Percentiles rank a stretch among this genome's conserved stretches.
These are phyloP conservation scores for Gossypium davidsonii DNA, from an alignment of 441 rosid species.

Conservation along the genomic window DNA sequence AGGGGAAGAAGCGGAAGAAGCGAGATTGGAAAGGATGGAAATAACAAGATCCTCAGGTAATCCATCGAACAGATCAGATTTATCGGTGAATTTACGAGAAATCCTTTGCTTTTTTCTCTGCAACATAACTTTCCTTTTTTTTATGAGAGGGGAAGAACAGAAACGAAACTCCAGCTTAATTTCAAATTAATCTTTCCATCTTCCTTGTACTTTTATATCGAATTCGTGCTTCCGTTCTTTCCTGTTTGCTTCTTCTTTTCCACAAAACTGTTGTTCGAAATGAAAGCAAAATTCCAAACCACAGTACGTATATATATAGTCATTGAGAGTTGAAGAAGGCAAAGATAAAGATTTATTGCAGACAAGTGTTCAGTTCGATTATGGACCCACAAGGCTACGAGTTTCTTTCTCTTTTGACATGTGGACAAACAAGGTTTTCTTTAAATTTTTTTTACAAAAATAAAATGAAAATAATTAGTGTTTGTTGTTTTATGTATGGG, in stretches of 20 bases:
- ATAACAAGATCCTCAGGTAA: slow-evolving; percentile 73
- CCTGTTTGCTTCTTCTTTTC: neutral
- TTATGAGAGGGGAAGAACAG: neutral
- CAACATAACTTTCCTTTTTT: slow-evolving; percentile 10
- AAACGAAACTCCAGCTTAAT: neutral
- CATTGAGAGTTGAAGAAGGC: neutral
- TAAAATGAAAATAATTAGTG: too few relatives aligned
- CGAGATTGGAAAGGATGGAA: slow-evolving; percentile 52
- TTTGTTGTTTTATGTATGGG: too few relatives aligned
- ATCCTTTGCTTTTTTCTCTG: slow-evolving; percentile 30
- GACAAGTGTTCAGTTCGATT: neutral
- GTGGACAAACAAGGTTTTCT: too few relatives aligned
- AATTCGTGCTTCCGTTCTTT: neutral
- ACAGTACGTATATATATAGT: neutral
- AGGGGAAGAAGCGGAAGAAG: slow-evolving; percentile 57
- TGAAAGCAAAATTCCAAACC: neutral
- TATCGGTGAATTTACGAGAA: neutral
- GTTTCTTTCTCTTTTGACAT: too few relatives aligned
- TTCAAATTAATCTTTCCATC: neutral
- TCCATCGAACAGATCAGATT: slow-evolving; percentile 42
- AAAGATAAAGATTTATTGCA: neutral
- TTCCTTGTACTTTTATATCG: neutral
- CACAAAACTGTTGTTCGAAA: neutral
- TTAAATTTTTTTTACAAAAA: too few relatives aligned
- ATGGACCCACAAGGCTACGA: neutral